Conservation (phyloP, 352 stramenopile genomes). For the Pythium grandisporangium region DNA sequence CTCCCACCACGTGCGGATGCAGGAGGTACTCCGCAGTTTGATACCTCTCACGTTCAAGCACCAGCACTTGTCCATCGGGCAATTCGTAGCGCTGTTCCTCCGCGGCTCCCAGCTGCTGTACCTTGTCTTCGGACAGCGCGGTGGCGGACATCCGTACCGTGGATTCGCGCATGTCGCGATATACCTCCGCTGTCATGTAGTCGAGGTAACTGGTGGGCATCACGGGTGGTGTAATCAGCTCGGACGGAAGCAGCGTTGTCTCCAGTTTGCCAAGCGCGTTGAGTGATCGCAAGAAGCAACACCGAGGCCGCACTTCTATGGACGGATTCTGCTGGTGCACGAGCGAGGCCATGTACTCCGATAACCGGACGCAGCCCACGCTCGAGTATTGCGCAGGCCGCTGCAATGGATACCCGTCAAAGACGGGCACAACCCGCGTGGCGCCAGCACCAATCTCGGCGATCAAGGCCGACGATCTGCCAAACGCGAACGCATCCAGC, state of each 20-base stretch:
- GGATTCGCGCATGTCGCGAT: constrained; percentile 70
- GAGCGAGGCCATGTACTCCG: constrained; percentile 64
- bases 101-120: constrained; percentile 9
- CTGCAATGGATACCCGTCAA: constrained; percentile 86
- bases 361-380: constrained; percentile 65
- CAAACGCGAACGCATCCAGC: constrained; percentile 88
- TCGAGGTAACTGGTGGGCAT: constrained; percentile 68
- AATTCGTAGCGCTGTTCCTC: constrained; percentile 64
- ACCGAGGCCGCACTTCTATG: constrained; percentile 40
- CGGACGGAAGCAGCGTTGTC: constrained; percentile 24
- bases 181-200: constrained; percentile 59
- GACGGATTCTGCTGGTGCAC: constrained; percentile 26
- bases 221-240: constrained; percentile 27
- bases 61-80: constrained; percentile 60
- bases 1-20: constrained; percentile 47
- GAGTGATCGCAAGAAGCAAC: constrained; percentile 47
- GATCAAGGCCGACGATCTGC: constrained; percentile 79
- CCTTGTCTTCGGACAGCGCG: constrained; percentile 38
- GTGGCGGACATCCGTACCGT: constrained; percentile 34
- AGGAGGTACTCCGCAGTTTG: constrained; percentile 71
- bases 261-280: constrained; percentile 50
- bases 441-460: constrained; percentile 82
- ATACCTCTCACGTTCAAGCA: constrained; percentile 59
- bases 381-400: constrained; percentile 64
- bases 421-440: constrained; percentile 84